Conservation (phyloP, 805 yeast species). For the Spathaspora gorwiae region DNA sequence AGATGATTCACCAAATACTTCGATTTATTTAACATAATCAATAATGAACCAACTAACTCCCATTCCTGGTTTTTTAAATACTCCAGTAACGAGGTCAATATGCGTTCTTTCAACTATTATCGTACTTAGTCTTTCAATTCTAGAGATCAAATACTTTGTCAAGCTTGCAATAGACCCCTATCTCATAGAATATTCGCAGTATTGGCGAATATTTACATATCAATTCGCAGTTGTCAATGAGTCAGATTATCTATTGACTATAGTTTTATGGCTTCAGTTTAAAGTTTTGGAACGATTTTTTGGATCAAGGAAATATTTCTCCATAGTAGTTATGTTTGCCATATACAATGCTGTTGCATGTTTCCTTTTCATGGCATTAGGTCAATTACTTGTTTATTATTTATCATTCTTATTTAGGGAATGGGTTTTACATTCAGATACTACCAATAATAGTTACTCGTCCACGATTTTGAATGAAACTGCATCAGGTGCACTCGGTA, state of each 20-base stretch:
- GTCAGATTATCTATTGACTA: slow-evolving; percentile 47
- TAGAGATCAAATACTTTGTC: slow-evolving; percentile 42
- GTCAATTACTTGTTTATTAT: slow-evolving; percentile 26
- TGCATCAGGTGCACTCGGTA: slow-evolving; percentile 37
- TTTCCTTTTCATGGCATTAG: slow-evolving; percentile 37
- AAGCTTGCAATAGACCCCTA: slow-evolving; percentile 48
- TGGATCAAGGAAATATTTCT: slow-evolving; percentile 52
- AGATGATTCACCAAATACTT: no score
- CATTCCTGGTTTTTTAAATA: slow-evolving; percentile 37
- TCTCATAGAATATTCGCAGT: slow-evolving; percentile 50
- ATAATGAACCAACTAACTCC: slow-evolving; percentile 40
- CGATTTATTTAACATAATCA: no score
- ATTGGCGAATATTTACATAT: slow-evolving; percentile 48
- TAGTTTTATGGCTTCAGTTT: slow-evolving; percentile 46
- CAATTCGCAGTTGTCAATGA: slow-evolving; percentile 57
- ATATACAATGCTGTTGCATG: slow-evolving; percentile 44
- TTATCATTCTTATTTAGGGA: slow-evolving; percentile 5
- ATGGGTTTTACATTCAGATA: slow-evolving; percentile 2
- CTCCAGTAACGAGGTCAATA: slow-evolving; percentile 40
- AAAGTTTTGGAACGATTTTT: slow-evolving; percentile 54
- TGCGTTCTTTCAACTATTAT: slow-evolving; percentile 29
- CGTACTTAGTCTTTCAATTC: slow-evolving; percentile 40
- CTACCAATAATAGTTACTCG: slow-evolving; percentile 11
- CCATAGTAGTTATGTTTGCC: slow-evolving; percentile 40
- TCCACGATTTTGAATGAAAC: slow-evolving; percentile 31